A percentile compares a stretch with the other conserved stretches of the same genome.
These are phyloP conservation scores for Solanum hybrid DNA, from an alignment of 305 asterid species.

Conservation along the genomic window DNA sequence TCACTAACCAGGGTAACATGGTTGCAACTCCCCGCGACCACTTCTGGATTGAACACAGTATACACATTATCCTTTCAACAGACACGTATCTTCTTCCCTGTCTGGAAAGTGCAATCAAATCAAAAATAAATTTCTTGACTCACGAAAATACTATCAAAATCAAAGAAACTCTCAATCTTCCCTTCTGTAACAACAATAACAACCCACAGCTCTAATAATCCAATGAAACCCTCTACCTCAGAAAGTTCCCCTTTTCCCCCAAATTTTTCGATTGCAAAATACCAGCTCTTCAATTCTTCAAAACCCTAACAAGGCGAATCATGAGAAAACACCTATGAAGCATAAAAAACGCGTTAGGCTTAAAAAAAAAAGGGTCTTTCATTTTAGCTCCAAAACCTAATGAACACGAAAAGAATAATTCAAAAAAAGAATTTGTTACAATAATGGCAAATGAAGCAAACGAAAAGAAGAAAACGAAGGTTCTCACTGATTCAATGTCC, in stretches of 20 bases:
- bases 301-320: constrained; percentile 56
- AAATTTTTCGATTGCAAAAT: constrained; percentile 23
- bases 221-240: constrained; percentile 17
- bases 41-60: constrained; percentile 95
- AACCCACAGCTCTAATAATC: constrained; percentile 9
- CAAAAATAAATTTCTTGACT: neutral
- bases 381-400: constrained; percentile 48
- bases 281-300: constrained; percentile 29
- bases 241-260: neutral
- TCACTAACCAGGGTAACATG: constrained; percentile 97
- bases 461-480: constrained; percentile 6
- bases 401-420: constrained; percentile 52
- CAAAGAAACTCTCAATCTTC: neutral
- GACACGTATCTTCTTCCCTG: constrained; percentile 40
- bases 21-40: constrained; percentile 94
- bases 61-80: constrained; percentile 85
- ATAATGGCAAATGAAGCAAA: constrained; percentile 1
- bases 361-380: constrained; percentile 5
- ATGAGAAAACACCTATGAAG: constrained; percentile 38
- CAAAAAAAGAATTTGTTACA: neutral
- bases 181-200: neutral
- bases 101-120: neutral
- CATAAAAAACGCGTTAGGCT: neutral
- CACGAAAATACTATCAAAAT: neutral
- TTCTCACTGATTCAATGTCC: constrained; percentile 33